These are phyloP conservation scores for Kodamaea laetipori DNA, from an alignment of 805 yeast species.

Conservation along the genomic window DNA sequence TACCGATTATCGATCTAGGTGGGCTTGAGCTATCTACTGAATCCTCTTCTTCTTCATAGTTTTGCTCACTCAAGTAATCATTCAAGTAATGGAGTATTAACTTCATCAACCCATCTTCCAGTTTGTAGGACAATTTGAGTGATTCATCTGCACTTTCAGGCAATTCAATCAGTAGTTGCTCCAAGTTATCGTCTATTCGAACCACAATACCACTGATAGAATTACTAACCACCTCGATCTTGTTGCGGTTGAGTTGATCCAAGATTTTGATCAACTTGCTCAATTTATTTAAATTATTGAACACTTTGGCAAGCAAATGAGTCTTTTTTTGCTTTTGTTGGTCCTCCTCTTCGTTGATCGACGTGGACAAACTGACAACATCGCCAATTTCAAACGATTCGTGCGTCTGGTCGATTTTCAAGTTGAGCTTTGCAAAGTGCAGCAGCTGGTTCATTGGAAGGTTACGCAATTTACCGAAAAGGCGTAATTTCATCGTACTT, in stretches of 20 bases:
- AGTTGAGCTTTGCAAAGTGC: constrained; percentile 23
- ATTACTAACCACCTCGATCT: constrained; percentile 29
- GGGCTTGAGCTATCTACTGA: not conserved
- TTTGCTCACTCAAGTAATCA: constrained; percentile 20
- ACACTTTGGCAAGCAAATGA: constrained; percentile 27
- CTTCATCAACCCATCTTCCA: constrained; percentile 6
- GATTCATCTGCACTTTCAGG: constrained; percentile 14
- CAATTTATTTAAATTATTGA: constrained; percentile 33
- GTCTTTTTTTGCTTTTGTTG: constrained; percentile 10
- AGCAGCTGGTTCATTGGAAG: constrained; percentile 23
- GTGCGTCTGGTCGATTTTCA: constrained; percentile 23
- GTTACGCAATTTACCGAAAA: constrained; percentile 30
- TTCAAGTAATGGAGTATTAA: constrained; percentile 28
- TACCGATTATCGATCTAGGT: constrained; percentile 26
- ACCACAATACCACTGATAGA: constrained; percentile 32
- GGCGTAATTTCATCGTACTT: constrained; percentile 26
- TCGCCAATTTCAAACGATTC: constrained; percentile 34
- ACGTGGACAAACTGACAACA: constrained; percentile 1
- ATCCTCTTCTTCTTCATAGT: constrained; percentile 4
- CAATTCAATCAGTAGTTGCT: constrained; percentile 17
- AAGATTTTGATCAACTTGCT: constrained; percentile 35
- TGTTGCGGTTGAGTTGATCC: constrained; percentile 33
- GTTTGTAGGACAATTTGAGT: constrained; percentile 1
- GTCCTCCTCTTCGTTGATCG: constrained; percentile 21
- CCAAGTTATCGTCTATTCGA: constrained; percentile 26